Evolutionary conservation across 2,329 filamentous ascomycete species (phyloP), one percentile per base, ranked within the genome.

Genomic region (Paecilomyces fulvus): DNA sequence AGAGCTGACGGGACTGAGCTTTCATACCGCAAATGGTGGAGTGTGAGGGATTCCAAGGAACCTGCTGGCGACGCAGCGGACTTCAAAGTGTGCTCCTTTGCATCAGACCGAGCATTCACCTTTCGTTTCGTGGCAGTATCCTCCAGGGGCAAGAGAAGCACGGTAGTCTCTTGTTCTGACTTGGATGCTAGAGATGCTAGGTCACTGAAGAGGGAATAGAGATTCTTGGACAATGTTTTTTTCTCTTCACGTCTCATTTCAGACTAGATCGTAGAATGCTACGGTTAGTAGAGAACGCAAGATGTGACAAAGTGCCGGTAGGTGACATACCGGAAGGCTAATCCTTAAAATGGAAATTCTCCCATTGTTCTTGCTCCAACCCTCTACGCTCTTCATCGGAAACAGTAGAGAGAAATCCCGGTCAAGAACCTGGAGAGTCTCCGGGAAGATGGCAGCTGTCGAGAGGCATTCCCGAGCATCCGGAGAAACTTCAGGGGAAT

Each of bases 151-250:
- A 87, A 70, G 55, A 85, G 68, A 12, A 88, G 65, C 43, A 85
- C 65, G 10, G 80, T 79, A 23, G 81, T 81, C 60, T 86, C 81
- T 63, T 84, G 74, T 51, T 80, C 77, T 59, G 78, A 78, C 17
- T 73, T 66, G 46, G 75, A 67, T 54, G 80, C 78, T 46, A 84
- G 73, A 30, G 76, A 71, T 8, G 73, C 65, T 56, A 84, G 65
- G 61, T 74, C 75, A 5, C 73, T 65, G 55, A 76, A 64, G 46
- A 85, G 67, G 28, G 75, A 66, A 20, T 73, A 64, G 56, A 85
- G 60, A 14, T 74, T 64, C 17, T 75, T 66, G 17, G 73, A 63
- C 30, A 79, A 67, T 76, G 80, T 58, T 11, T 20, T 4, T 21
- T 49, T 49, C 49, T 61, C 58, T 20, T 30, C 31, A 17, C 55